A percentile compares a stretch with the other conserved stretches of the same genome.
Evolutionary conservation across 1,284 basidiomycete species (phyloP).

Genomic region (Boletus sp.): DNA sequence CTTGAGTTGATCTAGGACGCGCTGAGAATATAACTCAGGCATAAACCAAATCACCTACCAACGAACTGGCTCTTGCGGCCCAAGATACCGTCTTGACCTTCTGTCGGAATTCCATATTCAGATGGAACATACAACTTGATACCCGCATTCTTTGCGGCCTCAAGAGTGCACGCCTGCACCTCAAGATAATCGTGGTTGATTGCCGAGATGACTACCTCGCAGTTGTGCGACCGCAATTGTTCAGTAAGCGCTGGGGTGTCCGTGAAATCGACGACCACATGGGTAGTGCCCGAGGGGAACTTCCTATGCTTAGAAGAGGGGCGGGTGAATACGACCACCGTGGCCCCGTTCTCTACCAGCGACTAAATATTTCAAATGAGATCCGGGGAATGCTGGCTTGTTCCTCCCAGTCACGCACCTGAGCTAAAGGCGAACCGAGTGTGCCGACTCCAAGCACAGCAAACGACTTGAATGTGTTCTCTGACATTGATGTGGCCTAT

Average conservation of each 20-base stretch:
- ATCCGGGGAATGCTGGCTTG: background rate
- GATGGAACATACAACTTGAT: conserved; percentile 35
- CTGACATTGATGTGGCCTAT: conserved; percentile 8
- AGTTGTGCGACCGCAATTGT: conserved; percentile 26
- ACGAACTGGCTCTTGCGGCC: conserved; percentile 18
- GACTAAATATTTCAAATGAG: conserved; percentile 7
- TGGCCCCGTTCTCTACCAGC: conserved; percentile 14
- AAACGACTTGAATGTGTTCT: conserved; percentile 19
- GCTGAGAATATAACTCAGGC: background rate
- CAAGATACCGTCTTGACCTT: conserved; percentile 21
- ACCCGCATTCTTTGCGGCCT: conserved; percentile 31
- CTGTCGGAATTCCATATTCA: conserved; percentile 30
- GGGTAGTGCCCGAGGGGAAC: conserved; percentile 19
- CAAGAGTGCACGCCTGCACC: conserved; percentile 24
- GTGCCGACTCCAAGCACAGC: conserved; percentile 22
- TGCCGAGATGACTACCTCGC: conserved; percentile 32
- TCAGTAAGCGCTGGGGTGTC: conserved; percentile 22
- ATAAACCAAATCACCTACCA: conserved; percentile 6
- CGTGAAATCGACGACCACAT: conserved; percentile 27
- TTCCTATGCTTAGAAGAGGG: conserved; percentile 9
- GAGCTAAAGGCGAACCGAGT: conserved; percentile 15
- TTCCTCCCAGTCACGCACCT: conserved; percentile 6
- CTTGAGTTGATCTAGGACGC: conserved; percentile 17
- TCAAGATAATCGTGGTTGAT: conserved; percentile 21
- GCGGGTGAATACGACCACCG: conserved; percentile 16